Base-by-base conservation (phyloP, 225 moss, liverwort and hornwort species). In the Rhytidiadelphus loreus region DNA sequence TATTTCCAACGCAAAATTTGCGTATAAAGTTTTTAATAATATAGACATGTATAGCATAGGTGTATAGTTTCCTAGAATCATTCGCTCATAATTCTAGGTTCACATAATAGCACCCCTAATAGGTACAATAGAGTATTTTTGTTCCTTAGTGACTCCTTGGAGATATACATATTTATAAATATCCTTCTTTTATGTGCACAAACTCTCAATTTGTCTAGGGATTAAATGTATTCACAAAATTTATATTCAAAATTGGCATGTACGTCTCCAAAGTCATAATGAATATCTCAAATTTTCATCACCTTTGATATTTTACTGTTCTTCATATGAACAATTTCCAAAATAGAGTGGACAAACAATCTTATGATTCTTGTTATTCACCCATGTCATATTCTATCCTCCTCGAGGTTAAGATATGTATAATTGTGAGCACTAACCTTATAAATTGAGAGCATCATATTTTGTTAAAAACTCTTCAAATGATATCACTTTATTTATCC, bases 341-440 rank as follows among this genome's bases (percentile, higher is more conserved):
- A 52, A 9, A 22, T 13, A 0, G 3, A 76, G 3, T 13, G 4
- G 4, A 1, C 15, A 53, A 23, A 14, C 6, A 53, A 53, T 9
- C 23, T 77, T 15, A 9, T 13, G 2, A 25, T 23, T 55, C 24
- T 20, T 16, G 10, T 55, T n/a, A 14, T 19, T 22, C 9, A 52
- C 33, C 23, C 23, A 21, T 2, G 1, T 77, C 1, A 53, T 53
- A 14, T 14, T 53, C 53, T 22, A 77, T 77, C 8, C 2, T 35
- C 9, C 1, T 55, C 0, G 1, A 37, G 4, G 55, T n/a, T 55
- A n/a, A 35, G 2, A 23, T 53, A 23, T 9, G 12, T 29, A 2
- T 48, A 18, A 18, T n/a, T n/a, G n/a, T n/a, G n/a, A 48, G 12
- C 2, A 20, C 0, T 12, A 1, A 19, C 20, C 2, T 48, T 2